These are phyloP conservation scores for Adenanthera pavonina DNA, from an alignment of 306 rosid genomes.

Conservation along the genomic window DNA sequence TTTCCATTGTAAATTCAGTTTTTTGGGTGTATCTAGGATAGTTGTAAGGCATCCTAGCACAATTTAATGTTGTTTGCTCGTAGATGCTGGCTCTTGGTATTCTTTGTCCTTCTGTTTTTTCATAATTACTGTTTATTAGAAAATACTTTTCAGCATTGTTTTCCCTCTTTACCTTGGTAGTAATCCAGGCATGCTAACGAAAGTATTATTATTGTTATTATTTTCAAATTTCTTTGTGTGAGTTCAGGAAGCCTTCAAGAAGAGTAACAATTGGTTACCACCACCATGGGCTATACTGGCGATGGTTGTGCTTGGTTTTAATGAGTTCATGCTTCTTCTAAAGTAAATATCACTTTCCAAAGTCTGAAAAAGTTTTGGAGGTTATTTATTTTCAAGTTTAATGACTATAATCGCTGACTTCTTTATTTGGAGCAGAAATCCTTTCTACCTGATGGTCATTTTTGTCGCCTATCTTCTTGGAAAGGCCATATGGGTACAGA, in stretches of 20 bases:
- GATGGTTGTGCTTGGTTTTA: constrained; percentile 75
- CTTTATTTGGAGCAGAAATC: constrained; percentile 70
- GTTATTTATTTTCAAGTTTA: neutral
- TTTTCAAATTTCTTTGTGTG: neutral
- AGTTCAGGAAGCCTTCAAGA: constrained; percentile 85
- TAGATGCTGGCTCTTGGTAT: neutral
- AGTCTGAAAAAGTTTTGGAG: neutral
- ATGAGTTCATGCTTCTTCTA: constrained; percentile 79
- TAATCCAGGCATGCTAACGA: constrained; percentile 22
- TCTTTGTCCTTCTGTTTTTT: neutral
- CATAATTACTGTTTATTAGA: constrained; percentile 8
- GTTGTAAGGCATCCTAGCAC: neutral
- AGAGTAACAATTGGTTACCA: constrained; percentile 84
- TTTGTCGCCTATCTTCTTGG: constrained; percentile 69
- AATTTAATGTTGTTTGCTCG: constrained; percentile 8
- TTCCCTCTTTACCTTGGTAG: constrained; percentile 12
- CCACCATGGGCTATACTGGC: constrained; percentile 95
- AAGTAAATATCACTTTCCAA: constrained; percentile 55
- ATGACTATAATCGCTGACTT: constrained; percentile 34
- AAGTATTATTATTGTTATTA: neutral
- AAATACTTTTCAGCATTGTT: constrained; percentile 13
- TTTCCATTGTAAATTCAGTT: constrained; percentile 8
- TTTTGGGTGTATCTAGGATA: neutral
- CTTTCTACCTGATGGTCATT: constrained; percentile 63
- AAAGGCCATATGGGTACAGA: constrained; percentile 83